phyloP scores from a whole-genome alignment of 2,329 filamentous ascomycete genomes.

The Verticillium klebahnii region DNA sequence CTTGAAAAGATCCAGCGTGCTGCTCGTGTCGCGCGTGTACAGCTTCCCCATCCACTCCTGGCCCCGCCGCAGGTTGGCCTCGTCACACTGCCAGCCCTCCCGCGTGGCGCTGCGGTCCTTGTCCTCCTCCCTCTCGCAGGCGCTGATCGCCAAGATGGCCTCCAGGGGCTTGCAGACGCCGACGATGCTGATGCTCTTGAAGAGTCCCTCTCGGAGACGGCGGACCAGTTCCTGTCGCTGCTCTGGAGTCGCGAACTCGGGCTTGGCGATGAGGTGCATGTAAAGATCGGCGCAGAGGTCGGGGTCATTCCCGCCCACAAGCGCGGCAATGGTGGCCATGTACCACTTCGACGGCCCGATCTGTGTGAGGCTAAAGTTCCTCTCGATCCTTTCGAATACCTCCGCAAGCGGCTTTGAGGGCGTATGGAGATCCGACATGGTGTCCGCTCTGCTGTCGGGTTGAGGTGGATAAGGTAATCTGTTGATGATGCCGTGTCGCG shows the following conservation, averaged over 20 bases:
- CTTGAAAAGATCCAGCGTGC: conserved; percentile 28
- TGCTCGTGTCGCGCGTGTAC: conserved; percentile 43
- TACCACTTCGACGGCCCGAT: conserved; percentile 12
- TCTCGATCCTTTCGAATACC: conserved; percentile 9
- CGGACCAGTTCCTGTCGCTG: conserved; percentile 43
- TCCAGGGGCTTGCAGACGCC: conserved; percentile 61
- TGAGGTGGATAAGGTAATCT: not conserved
- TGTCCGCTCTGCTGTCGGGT: not conserved
- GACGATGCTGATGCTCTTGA: conserved; percentile 54
- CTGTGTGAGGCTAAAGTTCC: conserved; percentile 3
- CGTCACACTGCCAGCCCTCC: conserved; percentile 54
- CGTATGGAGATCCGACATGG: not conserved
- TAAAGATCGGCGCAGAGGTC: conserved; percentile 50
- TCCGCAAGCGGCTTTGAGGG: not conserved
- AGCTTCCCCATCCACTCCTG: conserved; percentile 52
- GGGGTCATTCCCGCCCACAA: conserved; percentile 23
- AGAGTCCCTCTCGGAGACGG: conserved; percentile 50
- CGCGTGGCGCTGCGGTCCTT: conserved; percentile 50
- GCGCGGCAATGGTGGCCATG: conserved; percentile 7
- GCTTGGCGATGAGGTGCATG: conserved; percentile 45
- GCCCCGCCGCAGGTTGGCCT: conserved; percentile 47
- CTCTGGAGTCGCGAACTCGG: conserved; percentile 35
- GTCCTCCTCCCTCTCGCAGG: conserved; percentile 47
- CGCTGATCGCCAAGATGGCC: conserved; percentile 50
- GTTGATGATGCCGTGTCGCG: not conserved